A percentile compares a stretch with the other conserved stretches of the same genome.
phyloP scores from a whole-genome alignment of 2,329 filamentous ascomycete genomes.

The Sarocladium kiliense region DNA sequence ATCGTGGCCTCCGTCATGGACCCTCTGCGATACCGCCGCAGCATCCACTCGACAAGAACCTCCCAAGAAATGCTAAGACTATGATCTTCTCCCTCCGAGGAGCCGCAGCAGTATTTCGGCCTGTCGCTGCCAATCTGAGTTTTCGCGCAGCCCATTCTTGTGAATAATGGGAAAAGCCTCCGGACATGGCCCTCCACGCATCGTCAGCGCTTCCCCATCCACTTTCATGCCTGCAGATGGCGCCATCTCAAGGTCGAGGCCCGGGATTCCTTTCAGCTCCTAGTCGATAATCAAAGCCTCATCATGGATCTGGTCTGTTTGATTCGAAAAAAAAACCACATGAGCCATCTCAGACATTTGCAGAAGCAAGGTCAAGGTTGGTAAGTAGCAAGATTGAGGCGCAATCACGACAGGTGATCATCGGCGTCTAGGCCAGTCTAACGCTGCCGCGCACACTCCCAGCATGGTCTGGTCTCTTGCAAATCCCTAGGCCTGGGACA shows the following conservation, averaged over 20 bases:
- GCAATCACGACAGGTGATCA: slow-evolving; percentile 6
- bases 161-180: background rate
- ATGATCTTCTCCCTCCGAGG: background rate
- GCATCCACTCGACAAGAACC: background rate
- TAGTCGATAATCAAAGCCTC: background rate
- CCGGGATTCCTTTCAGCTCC: background rate
- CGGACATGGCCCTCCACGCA: background rate
- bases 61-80: background rate
- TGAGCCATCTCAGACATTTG: background rate
- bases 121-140: background rate
- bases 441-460: background rate
- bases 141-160: background rate
- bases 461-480: background rate
- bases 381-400: slow-evolving; percentile 2
- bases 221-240: background rate
- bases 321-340: too few species aligned
- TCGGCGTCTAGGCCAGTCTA: background rate
- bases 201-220: background rate
- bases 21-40: background rate
- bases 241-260: background rate
- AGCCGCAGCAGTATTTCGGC: background rate
- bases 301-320: background rate
- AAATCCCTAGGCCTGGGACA: too few species aligned
- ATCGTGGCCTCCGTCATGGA: background rate
- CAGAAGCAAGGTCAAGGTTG: background rate